These are phyloP conservation scores for Marasmius oreades DNA, from an alignment of 1,284 basidiomycete species.

Conservation along the genomic window DNA sequence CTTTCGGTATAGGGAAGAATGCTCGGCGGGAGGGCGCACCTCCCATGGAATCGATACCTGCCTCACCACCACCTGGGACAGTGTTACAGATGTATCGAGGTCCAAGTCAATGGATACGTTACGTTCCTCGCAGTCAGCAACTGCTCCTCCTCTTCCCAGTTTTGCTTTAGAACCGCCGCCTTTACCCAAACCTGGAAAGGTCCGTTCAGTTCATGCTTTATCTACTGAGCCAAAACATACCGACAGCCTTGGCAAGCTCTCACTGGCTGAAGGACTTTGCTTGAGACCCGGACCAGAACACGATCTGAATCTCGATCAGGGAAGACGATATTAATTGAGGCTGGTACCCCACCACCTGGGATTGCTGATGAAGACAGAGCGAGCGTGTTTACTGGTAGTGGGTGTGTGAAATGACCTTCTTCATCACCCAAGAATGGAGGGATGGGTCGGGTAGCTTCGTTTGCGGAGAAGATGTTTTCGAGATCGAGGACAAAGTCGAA, in stretches of 20 bases:
- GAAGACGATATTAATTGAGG: neutral
- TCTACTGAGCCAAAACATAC: neutral
- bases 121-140: slow-evolving; percentile 3
- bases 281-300: slow-evolving; percentile 8
- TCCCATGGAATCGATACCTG: neutral
- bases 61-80: neutral
- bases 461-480: slow-evolving; percentile 53
- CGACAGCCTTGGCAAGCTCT: slow-evolving; percentile 3
- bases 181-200: neutral
- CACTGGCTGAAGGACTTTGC: slow-evolving; percentile 6
- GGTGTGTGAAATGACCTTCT: slow-evolving; percentile 37
- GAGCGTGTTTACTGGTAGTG: slow-evolving; percentile 17
- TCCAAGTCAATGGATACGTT: slow-evolving; percentile 8
- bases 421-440: slow-evolving; percentile 44
- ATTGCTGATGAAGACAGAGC: slow-evolving; percentile 8
- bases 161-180: slow-evolving; percentile 2
- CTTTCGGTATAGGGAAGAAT: neutral
- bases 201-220: neutral
- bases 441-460: slow-evolving; percentile 43
- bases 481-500: slow-evolving; percentile 48
- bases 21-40: too few relatives aligned
- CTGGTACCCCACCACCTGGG: neutral
- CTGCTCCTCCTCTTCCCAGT: slow-evolving; percentile 4
- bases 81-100: neutral
- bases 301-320: slow-evolving; percentile 10